Percentiles rank a stretch among this genome's conserved stretches.
Evolutionary conservation across 192 early-diverging fungal genomes (phyloP).

Genomic region (Mortierella antarctica): DNA sequence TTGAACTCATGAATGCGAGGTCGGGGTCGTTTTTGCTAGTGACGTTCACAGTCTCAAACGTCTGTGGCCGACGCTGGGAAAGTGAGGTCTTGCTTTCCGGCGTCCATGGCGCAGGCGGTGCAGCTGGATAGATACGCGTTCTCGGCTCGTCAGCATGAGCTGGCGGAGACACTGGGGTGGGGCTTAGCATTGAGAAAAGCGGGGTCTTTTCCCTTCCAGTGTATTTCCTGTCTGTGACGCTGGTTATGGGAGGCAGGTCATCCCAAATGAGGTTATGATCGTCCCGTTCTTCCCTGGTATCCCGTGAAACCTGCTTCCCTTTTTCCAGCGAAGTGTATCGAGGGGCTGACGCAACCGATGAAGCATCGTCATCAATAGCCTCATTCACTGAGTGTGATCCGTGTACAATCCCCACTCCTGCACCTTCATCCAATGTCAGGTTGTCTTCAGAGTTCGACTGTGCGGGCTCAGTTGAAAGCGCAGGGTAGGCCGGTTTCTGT

Average conservation of each 20-base stretch:
- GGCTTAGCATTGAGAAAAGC: background rate
- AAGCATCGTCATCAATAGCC: background rate
- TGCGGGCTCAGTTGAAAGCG: too few relatives aligned
- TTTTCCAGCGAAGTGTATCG: slow-evolving; percentile 2
- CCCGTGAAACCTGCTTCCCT: background rate
- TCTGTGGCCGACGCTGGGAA: slow-evolving; percentile 19
- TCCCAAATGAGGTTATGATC: background rate
- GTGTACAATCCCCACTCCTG: too few relatives aligned
- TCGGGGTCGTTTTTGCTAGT: slow-evolving; percentile 8
- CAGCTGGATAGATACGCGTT: slow-evolving; percentile 29
- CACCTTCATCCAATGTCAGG: too few relatives aligned
- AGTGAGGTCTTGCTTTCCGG: background rate
- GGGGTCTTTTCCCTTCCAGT: background rate
- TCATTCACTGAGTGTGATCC: too few relatives aligned
- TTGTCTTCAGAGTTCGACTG: too few relatives aligned
- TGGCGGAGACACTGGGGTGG: slow-evolving; percentile 7
- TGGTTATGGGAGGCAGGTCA: slow-evolving; percentile 18
- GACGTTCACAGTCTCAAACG: background rate
- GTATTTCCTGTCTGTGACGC: slow-evolving; percentile 1
- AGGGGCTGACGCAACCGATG: background rate
- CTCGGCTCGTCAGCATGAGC: background rate
- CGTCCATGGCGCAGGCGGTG: slow-evolving; percentile 34
- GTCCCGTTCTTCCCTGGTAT: background rate
- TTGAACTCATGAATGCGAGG: slow-evolving; percentile 21
- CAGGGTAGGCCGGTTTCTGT: too few relatives aligned